Evolutionary conservation across 2,329 filamentous ascomycete species (phyloP), one percentile per base, ranked within the genome.

Genomic region (Arthrobotrys conoides): DNA sequence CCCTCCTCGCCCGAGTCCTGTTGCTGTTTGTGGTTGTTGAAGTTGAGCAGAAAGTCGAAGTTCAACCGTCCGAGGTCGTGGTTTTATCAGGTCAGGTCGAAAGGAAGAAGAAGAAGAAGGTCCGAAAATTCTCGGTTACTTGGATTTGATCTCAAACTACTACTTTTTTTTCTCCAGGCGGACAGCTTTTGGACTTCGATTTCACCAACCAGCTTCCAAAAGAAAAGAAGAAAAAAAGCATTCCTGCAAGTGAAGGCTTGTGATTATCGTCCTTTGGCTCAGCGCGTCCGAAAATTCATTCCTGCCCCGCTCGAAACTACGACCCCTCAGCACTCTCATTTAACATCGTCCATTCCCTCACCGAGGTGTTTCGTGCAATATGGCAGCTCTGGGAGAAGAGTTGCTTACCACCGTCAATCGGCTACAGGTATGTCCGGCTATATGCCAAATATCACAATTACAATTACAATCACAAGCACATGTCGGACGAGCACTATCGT

Each of bases 381-480:
- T 98, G 96, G 92, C 96, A 84, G 91, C 95, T 83, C 91, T 99
- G 83, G 95, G 96, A 84, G 96, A 99, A 86, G 94, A 99, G 86
- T 88, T 99, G 86, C 90, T 99, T 84, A 90, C 90, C 82, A 96
- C 94, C 81, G 96, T 99, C 87, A 99, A 99, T 88, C 97, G 97
- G 88, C 89, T 99, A 83, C 96, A 99, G 86, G 96, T 73, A 65
- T 67, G 55, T 46, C 77, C 27, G 30, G 48, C 33, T 59, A 59
- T 59, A 48, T 46, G 49, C 66, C 64, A 30, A 59, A 41, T 63
- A 68, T 71, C 57, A 72, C n/a, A n/a, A n/a, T n/a, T n/a, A n/a
- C 38, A 18, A 18, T n/a, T 16, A 44, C 16, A 18, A 44, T 5
- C 36, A 44, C n/a, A 16, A 51, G 30, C 24, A 63, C 30, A 33